Base-by-base conservation (phyloP, 306 rosid species). In the Cucurbita ficifolia region DNA sequence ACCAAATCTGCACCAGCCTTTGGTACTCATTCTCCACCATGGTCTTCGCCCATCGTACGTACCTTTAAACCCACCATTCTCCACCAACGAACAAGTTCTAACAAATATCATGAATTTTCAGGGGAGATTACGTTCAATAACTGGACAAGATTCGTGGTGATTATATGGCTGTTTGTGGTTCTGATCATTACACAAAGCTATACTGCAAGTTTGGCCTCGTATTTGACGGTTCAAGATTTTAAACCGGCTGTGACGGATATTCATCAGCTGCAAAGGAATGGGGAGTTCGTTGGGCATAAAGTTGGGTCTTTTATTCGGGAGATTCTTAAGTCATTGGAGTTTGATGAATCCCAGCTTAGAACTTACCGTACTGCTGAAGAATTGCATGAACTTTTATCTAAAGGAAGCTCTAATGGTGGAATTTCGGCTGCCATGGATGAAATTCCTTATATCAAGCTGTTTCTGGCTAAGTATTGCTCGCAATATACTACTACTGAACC, bases 11-110 rank as follows among this genome's bases (percentile, higher is more conserved):
- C 33, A 82, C 85, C 7, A 82, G 87, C 70, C 54, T 88, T 5
- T 87, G 90, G 90, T 91, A 82, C 53, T 84, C 92, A 4, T 87
- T 91, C 80, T 91, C 97, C 10, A 85, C 78, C 75, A 77, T 91
- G 87, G 88, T 87, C 40, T 91, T 77, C 74, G 76, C 92, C 13
- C 86, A 88, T 10, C 39, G 63, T 57, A 22, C 18, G 95, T 90
- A 85, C 81, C 85, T 74, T 6, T 33, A 6, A 40, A 5, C 16
- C 9, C 14, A 46, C 7, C 5, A 6, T 12, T 49, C 14, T 12
- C 13, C 49, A 22, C 0, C 24, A 22, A 22, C 24, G 24, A 22
- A 22, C 24, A 22, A 0, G 24, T 22, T 43, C 9, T 8, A 45
- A 45, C 3, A 1, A 45, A 8, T 8, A 45, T 45, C 21, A 4